These are phyloP conservation scores for Setomelanomma holmii DNA, from an alignment of 2,329 filamentous ascomycete genomes.

Conservation along the genomic window DNA sequence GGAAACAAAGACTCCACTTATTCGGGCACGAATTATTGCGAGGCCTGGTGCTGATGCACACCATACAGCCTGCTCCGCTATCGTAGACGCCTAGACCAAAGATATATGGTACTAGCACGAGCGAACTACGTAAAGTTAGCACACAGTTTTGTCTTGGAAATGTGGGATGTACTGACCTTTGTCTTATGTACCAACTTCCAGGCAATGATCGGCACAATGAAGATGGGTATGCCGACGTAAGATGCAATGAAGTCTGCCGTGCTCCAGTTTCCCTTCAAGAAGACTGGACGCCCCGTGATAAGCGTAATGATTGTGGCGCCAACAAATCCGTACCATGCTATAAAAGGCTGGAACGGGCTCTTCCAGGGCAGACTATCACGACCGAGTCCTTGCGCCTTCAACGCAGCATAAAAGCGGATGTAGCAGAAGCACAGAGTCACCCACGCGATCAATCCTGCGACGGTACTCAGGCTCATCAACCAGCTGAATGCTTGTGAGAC, in stretches of 20 bases:
- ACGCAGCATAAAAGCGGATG: conserved; percentile 71
- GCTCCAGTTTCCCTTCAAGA: conserved; percentile 71
- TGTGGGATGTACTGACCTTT: conserved; percentile 8
- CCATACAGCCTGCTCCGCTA: too few relatives aligned
- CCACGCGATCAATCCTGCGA: conserved; percentile 61
- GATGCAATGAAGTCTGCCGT: conserved; percentile 52
- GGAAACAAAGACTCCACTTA: too few relatives aligned
- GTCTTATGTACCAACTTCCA: conserved; percentile 25
- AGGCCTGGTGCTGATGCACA: too few relatives aligned
- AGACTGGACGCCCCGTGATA: conserved; percentile 76
- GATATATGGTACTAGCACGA: conserved; percentile 18
- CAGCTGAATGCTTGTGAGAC: conserved; percentile 70
- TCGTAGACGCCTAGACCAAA: conserved; percentile 17
- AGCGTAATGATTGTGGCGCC: conserved; percentile 72
- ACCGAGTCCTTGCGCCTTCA: conserved; percentile 68
- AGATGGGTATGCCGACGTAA: conserved; percentile 57
- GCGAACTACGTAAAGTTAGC: conserved; percentile 16
- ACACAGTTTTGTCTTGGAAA: background rate
- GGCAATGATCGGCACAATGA: conserved; percentile 24
- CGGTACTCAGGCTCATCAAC: conserved; percentile 74
- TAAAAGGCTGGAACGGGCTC: conserved; percentile 71
- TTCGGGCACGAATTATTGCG: too few relatives aligned
- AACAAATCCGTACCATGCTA: conserved; percentile 67
- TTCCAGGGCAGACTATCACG: conserved; percentile 68
- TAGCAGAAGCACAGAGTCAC: conserved; percentile 68